These are phyloP conservation scores for Zopfochytrium polystomum DNA, from an alignment of 371 early-diverging fungal genomes.

Conservation along the genomic window DNA sequence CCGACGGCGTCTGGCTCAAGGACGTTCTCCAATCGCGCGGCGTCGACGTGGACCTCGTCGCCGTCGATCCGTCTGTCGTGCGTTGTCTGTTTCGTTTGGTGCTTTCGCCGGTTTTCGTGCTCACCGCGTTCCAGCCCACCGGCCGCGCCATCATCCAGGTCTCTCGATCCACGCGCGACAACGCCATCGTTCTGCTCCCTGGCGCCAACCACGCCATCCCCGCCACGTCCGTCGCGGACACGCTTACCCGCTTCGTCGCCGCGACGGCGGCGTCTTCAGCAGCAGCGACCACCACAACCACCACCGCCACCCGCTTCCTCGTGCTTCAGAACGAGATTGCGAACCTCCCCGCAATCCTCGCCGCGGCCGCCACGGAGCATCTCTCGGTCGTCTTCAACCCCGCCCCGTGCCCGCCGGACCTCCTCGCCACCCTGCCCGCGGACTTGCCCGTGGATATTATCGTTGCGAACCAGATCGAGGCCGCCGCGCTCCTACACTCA, in stretches of 20 bases:
- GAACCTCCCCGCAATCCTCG: slow-evolving; percentile 49
- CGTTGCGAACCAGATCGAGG: slow-evolving; percentile 79
- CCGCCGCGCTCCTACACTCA: slow-evolving; percentile 26
- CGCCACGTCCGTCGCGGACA: slow-evolving; percentile 21
- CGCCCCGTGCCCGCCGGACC: slow-evolving; percentile 67
- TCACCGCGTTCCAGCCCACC: slow-evolving; percentile 45
- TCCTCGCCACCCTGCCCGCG: slow-evolving; percentile 55
- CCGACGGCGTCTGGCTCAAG: slow-evolving; percentile 78
- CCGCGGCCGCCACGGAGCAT: slow-evolving; percentile 26
- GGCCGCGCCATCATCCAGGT: slow-evolving; percentile 90
- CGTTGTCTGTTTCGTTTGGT: too few species aligned
- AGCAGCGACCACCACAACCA: too few species aligned
- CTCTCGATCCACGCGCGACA: slow-evolving; percentile 60
- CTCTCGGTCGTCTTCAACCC: slow-evolving; percentile 80
- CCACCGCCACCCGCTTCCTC: slow-evolving; percentile 41
- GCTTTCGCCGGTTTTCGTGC: too few species aligned
- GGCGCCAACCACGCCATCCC: slow-evolving; percentile 69
- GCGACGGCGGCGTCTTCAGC: too few species aligned
- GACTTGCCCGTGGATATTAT: slow-evolving; percentile 70
- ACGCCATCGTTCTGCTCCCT: slow-evolving; percentile 79
- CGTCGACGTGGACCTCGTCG: slow-evolving; percentile 53
- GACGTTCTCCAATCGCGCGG: slow-evolving; percentile 52
- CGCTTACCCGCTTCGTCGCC: slow-evolving; percentile 59
- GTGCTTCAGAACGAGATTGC: slow-evolving; percentile 86
- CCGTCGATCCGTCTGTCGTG: slow-evolving; percentile 35